phyloP scores from a whole-genome alignment of 345 rosid species.

The Salix purpurea region DNA sequence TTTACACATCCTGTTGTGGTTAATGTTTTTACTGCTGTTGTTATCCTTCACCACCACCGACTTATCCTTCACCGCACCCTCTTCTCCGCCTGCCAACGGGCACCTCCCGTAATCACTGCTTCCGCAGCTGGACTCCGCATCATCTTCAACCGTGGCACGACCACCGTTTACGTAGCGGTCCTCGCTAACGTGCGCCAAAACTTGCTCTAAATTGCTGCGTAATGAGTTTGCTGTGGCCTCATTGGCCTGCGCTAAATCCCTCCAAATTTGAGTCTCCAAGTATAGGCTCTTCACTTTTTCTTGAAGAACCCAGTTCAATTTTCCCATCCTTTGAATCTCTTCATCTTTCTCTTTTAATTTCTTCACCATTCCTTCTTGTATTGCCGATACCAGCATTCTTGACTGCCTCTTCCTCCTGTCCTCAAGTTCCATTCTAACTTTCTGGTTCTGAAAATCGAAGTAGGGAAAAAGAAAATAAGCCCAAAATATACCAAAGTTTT shows the following conservation, averaged over 20 bases:
- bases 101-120: slow-evolving; percentile 20
- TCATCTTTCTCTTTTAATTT: slow-evolving; percentile 62
- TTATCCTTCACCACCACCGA: slow-evolving; percentile 3
- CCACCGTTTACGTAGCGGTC: slow-evolving; percentile 24
- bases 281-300: slow-evolving; percentile 49
- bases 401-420: slow-evolving; percentile 54
- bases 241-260: slow-evolving; percentile 57
- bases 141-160: slow-evolving; percentile 31
- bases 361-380: slow-evolving; percentile 40
- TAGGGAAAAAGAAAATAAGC: not conserved
- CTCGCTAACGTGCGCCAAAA: slow-evolving; percentile 49
- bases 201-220: slow-evolving; percentile 50
- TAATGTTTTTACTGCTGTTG: not conserved
- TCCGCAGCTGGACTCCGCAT: slow-evolving; percentile 62
- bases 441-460: slow-evolving; percentile 36
- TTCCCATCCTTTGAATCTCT: slow-evolving; percentile 47
- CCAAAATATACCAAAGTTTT: not conserved
- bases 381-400: slow-evolving; percentile 40
- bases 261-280: slow-evolving; percentile 62
- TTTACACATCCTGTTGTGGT: slow-evolving; percentile 30
- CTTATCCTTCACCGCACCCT: slow-evolving; percentile 9
- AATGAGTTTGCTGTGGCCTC: slow-evolving; percentile 68
- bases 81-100: slow-evolving; percentile 14
- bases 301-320: slow-evolving; percentile 59
- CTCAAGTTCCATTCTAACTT: slow-evolving; percentile 55